A percentile compares a stretch with the other conserved stretches of the same genome.
phyloP scores from a whole-genome alignment of 306 rosid species.

The Cyamopsis tetragonoloba region DNA sequence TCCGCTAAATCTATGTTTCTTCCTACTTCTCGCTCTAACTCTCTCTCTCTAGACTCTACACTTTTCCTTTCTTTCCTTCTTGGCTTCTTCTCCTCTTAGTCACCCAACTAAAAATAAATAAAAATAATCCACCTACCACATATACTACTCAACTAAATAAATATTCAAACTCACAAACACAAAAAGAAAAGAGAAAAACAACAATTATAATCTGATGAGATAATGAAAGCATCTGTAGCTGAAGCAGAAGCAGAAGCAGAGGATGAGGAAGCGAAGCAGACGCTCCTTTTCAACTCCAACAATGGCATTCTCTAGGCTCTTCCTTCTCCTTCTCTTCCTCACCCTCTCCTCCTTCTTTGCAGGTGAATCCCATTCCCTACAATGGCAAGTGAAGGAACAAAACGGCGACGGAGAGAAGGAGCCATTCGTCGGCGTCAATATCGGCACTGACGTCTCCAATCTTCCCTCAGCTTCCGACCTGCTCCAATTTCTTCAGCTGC shows the following conservation, averaged over 20 bases:
- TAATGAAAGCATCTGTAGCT: slow-evolving; percentile 74
- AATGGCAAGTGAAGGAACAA: slow-evolving; percentile 17
- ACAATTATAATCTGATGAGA: slow-evolving; percentile 32
- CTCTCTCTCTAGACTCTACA: neutral
- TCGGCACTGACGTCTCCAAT: slow-evolving; percentile 77
- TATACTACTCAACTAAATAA: neutral
- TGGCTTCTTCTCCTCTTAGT: neutral
- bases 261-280: slow-evolving; percentile 49
- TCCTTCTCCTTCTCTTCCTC: slow-evolving; percentile 20
- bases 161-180: neutral
- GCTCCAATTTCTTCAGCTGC: slow-evolving; percentile 59
- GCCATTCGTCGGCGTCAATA: slow-evolving; percentile 81
- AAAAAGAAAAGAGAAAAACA: neutral
- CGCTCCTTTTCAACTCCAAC: slow-evolving; percentile 31
- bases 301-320: slow-evolving; percentile 57
- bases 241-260: slow-evolving; percentile 51
- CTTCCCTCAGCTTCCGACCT: slow-evolving; percentile 44
- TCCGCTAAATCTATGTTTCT: too few relatives aligned
- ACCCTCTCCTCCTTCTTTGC: neutral
- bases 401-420: slow-evolving; percentile 3
- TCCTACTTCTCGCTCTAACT: too few relatives aligned
- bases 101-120: slow-evolving; percentile 19
- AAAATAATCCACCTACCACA: slow-evolving; percentile 5
- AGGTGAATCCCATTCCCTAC: slow-evolving; percentile 29
- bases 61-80: too few relatives aligned